These are phyloP conservation scores for Escovopsis sp. DNA, from an alignment of 2,329 filamentous ascomycete species.

Conservation along the genomic window DNA sequence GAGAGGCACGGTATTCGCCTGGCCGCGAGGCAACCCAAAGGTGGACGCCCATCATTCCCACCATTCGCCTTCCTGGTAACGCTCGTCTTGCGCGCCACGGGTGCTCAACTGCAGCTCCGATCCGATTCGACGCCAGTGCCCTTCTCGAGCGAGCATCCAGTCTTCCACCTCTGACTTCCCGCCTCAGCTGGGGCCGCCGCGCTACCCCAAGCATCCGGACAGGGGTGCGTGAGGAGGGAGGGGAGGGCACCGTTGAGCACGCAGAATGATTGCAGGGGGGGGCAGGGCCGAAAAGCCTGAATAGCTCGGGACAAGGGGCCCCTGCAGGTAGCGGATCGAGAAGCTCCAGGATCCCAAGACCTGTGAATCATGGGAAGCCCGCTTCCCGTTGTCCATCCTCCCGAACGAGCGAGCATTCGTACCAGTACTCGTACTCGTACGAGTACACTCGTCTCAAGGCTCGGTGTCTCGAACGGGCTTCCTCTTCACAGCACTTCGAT, in stretches of 20 bases:
- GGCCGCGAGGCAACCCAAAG: no score
- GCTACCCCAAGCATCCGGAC: conserved; percentile 5
- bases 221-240: conserved; percentile 2
- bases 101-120: neutral
- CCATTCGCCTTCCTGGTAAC: no score
- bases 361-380: neutral
- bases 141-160: neutral
- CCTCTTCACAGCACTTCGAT: no score
- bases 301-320: neutral
- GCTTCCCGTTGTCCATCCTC: neutral
- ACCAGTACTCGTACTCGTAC: no score
- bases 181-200: conserved; percentile 7
- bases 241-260: conserved; percentile 4
- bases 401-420: neutral
- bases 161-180: neutral
- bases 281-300: conserved; percentile 6
- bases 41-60: neutral
- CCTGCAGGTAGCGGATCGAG: neutral
- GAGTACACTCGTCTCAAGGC: no score
- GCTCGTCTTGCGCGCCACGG: no score
- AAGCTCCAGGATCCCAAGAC: neutral
- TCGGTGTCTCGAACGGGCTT: no score
- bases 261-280: neutral
- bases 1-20: neutral
- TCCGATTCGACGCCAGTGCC: neutral